A percentile compares a stretch with the other conserved stretches of the same genome.
These are phyloP conservation scores for Pythium oligandrum DNA, from an alignment of 352 stramenopile species.

Conservation along the genomic window DNA sequence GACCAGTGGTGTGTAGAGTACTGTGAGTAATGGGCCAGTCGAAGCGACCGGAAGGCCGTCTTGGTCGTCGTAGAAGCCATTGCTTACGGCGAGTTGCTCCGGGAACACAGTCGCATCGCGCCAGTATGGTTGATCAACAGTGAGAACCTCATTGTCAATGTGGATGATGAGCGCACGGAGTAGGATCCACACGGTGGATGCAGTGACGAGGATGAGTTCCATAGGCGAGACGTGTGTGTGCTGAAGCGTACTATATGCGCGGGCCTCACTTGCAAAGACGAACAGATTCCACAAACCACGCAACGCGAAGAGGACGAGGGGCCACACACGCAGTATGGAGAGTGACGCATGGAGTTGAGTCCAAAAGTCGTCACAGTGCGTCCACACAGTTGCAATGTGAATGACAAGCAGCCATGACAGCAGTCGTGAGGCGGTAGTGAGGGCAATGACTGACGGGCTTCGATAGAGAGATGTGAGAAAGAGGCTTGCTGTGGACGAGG, in stretches of 20 bases:
- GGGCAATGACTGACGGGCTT: slow-evolving; percentile 28
- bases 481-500: slow-evolving; percentile 1
- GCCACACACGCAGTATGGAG: slow-evolving; percentile 20
- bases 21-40: no score
- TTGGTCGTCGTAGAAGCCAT: no score
- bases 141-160: no score
- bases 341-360: slow-evolving; percentile 34
- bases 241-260: slow-evolving; percentile 11
- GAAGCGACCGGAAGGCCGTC: no score
- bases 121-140: no score
- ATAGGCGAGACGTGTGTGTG: slow-evolving; percentile 11
- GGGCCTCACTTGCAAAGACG: slow-evolving; percentile 8
- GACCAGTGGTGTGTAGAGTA: no score
- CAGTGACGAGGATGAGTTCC: slow-evolving; percentile 16
- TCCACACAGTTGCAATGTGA: slow-evolving; percentile 43
- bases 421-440: slow-evolving; percentile 20
- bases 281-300: slow-evolving; percentile 15
- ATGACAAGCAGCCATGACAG: slow-evolving; percentile 58
- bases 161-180: no score
- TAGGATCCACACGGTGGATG: no score
- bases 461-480: slow-evolving; percentile 36
- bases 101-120: no score
- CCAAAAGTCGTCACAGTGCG: slow-evolving; percentile 22
- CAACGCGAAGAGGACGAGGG: slow-evolving; percentile 14
- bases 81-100: no score